These are phyloP conservation scores for Infundibulicybe gibba DNA, from an alignment of 768 basidiomycete genomes.

Conservation along the genomic window DNA sequence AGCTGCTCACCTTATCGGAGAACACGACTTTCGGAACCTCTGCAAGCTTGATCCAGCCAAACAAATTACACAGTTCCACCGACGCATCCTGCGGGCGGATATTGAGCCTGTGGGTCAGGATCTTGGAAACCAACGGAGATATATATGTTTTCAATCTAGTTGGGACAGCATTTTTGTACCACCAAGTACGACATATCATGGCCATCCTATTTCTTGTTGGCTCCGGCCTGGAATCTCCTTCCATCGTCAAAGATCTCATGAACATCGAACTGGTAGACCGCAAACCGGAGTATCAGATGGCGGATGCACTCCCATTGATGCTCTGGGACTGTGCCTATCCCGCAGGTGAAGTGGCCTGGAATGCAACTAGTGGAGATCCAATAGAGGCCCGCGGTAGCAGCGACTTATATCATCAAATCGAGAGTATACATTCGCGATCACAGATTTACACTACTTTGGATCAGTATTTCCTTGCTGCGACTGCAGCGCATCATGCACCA, in stretches of 20 bases:
- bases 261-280: slow-evolving; percentile 65
- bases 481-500: slow-evolving; percentile 46
- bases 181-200: slow-evolving; percentile 96
- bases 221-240: slow-evolving; percentile 69
- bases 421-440: slow-evolving; percentile 55
- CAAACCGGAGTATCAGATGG: slow-evolving; percentile 94
- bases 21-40: slow-evolving; percentile 94
- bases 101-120: slow-evolving; percentile 43
- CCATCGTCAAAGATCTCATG: slow-evolving; percentile 67
- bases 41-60: slow-evolving; percentile 92
- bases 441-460: slow-evolving; percentile 62
- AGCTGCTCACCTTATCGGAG: slow-evolving; percentile 69
- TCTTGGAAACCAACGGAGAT: slow-evolving; percentile 14
- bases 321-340: slow-evolving; percentile 87
- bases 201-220: slow-evolving; percentile 88
- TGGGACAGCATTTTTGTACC: slow-evolving; percentile 89
- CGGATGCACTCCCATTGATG: slow-evolving; percentile 85
- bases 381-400: slow-evolving; percentile 16
- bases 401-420: slow-evolving; percentile 47
- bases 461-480: slow-evolving; percentile 60
- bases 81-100: slow-evolving; percentile 65
- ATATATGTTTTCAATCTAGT: slow-evolving; percentile 80
- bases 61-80: slow-evolving; percentile 78
- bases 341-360: slow-evolving; percentile 69
- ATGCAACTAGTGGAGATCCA: slow-evolving; percentile 26